These are phyloP conservation scores for Citrullus mucosospermus DNA, from an alignment of 306 rosid species.

Conservation along the genomic window DNA sequence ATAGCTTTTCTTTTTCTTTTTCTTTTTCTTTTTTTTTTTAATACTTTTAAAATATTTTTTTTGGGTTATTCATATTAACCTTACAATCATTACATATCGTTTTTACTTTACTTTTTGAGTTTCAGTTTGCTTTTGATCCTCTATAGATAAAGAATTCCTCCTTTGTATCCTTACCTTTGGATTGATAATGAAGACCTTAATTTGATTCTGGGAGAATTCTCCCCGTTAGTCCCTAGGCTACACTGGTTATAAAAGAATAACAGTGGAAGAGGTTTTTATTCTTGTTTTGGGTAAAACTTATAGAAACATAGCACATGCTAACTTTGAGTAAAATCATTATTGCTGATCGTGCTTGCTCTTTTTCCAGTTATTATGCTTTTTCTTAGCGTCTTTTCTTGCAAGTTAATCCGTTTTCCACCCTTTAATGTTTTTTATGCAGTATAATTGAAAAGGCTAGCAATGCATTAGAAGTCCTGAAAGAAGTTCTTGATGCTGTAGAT, in stretches of 20 bases:
- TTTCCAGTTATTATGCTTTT: not conserved
- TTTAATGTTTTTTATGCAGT: constrained; percentile 35
- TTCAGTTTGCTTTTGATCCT: too few relatives aligned
- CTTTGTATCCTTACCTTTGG: too few relatives aligned
- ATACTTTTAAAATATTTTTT: too few relatives aligned
- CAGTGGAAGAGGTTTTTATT: not conserved
- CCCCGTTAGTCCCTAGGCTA: too few relatives aligned
- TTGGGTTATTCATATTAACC: too few relatives aligned
- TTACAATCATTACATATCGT: too few relatives aligned
- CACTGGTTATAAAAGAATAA: not conserved
- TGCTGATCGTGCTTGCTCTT: not conserved
- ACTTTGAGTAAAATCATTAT: not conserved
- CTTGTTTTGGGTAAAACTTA: not conserved
- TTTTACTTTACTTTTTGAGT: too few relatives aligned
- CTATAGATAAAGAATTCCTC: too few relatives aligned
- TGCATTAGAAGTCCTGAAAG: constrained; percentile 67
- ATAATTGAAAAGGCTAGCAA: constrained; percentile 75
- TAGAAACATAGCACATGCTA: not conserved
- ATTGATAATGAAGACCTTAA: too few relatives aligned
- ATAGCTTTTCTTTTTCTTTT: too few relatives aligned
- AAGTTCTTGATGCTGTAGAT: constrained; percentile 84
- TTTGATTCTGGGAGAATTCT: too few relatives aligned
- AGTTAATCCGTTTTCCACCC: not conserved
- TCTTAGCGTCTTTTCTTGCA: not conserved
- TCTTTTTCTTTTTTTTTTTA: too few relatives aligned